These are phyloP conservation scores for Mucuna pruriens DNA, from an alignment of 306 rosid genomes.

Conservation along the genomic window DNA sequence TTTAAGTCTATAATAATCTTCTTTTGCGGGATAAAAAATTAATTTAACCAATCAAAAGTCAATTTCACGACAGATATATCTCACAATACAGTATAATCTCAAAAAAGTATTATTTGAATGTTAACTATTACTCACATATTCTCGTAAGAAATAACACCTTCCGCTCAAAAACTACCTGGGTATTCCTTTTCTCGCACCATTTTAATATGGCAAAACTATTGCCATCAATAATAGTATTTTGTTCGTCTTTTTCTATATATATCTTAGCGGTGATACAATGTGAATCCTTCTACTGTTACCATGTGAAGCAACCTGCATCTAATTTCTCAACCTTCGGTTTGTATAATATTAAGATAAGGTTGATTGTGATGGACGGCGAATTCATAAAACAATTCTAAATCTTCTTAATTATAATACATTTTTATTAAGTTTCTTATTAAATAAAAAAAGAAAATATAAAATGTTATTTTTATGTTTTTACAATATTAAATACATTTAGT, in stretches of 20 bases:
- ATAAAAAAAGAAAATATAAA: not conserved
- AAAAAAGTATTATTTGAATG: not conserved
- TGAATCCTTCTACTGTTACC: not conserved
- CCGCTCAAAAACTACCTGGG: not conserved
- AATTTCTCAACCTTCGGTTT: not conserved
- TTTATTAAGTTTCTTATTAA: not conserved
- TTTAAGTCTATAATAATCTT: not conserved
- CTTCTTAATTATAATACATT: not conserved
- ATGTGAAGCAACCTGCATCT: conserved; percentile 19
- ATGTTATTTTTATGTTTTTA: not conserved
- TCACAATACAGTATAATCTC: not conserved
- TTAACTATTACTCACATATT: not conserved
- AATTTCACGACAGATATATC: not conserved
- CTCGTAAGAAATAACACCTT: not conserved
- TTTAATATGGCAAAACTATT: not conserved
- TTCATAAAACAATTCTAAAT: not conserved
- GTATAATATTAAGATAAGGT: conserved; percentile 23
- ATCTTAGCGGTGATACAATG: not conserved
- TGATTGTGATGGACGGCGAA: not conserved
- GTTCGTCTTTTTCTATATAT: not conserved
- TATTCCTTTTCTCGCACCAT: not conserved
- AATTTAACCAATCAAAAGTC: conserved; percentile 2
- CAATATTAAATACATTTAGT: not conserved
- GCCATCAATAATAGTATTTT: not conserved
- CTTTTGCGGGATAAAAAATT: not conserved